phyloP scores from a whole-genome alignment of 768 basidiomycete species.

The Termitomyces eurrhizus region DNA sequence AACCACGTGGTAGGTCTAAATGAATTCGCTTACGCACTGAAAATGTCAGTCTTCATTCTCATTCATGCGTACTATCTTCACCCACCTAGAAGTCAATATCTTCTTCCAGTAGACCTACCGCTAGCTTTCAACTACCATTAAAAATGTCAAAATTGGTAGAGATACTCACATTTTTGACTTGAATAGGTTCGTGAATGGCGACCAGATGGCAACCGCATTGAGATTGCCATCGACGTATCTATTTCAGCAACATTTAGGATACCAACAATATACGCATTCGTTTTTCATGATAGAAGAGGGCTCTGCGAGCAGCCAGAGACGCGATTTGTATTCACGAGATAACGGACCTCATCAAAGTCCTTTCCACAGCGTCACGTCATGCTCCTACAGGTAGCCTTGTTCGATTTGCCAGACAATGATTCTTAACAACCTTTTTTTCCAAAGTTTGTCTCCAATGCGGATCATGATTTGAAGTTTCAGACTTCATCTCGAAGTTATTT shows the following conservation, averaged over 20 bases:
- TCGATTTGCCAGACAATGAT: slow-evolving; percentile 67
- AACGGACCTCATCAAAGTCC: neutral
- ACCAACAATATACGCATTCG: slow-evolving; percentile 39
- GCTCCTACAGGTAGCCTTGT: slow-evolving; percentile 41
- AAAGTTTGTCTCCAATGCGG: neutral
- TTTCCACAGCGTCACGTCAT: neutral
- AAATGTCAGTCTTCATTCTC: no score
- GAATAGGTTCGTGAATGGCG: slow-evolving; percentile 28
- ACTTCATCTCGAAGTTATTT: neutral
- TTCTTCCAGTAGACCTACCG: neutral
- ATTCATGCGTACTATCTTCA: no score
- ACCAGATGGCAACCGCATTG: slow-evolving; percentile 45
- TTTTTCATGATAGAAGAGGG: slow-evolving; percentile 77
- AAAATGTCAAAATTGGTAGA: slow-evolving; percentile 13
- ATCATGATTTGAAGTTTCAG: slow-evolving; percentile 53
- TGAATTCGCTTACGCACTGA: no score
- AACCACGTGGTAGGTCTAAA: no score
- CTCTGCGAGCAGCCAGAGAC: slow-evolving; percentile 43
- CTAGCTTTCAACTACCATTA: neutral
- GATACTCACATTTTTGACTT: slow-evolving; percentile 58
- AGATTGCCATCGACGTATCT: slow-evolving; percentile 41
- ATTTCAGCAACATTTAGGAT: slow-evolving; percentile 25
- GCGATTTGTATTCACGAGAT: slow-evolving; percentile 78
- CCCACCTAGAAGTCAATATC: neutral
- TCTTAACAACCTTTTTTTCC: slow-evolving; percentile 71